Conservation (phyloP, 345 rosid species). For the Sapria himalayana region DNA sequence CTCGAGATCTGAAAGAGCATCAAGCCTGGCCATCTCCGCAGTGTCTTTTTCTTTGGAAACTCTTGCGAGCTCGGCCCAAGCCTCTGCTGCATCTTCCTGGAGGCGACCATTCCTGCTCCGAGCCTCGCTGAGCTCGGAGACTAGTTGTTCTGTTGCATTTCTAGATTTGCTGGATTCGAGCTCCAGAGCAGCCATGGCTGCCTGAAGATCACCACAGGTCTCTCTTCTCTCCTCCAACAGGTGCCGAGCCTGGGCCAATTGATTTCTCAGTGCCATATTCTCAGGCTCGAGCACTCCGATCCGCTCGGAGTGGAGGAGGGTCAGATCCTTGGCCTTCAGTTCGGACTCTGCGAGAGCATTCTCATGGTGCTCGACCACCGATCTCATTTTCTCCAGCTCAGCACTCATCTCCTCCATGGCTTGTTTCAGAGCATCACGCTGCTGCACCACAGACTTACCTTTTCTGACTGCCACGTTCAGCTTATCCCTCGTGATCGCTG, state of each 20-base stretch:
- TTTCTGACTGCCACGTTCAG: constrained; percentile 83
- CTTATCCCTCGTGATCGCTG: constrained; percentile 61
- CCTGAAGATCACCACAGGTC: constrained; percentile 33
- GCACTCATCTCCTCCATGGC: constrained; percentile 41
- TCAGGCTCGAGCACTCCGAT: constrained; percentile 45
- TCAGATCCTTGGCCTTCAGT: constrained; percentile 33
- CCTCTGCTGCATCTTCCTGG: constrained; percentile 52
- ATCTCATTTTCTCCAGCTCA: constrained; percentile 42
- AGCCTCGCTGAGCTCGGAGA: constrained; percentile 81
- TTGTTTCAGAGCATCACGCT: constrained; percentile 62
- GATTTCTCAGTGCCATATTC: constrained; percentile 29
- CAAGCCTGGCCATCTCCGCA: constrained; percentile 41
- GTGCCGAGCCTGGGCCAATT: constrained; percentile 34
- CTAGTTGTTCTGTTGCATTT: constrained; percentile 75
- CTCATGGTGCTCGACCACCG: constrained; percentile 35
- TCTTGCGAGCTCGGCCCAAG: constrained; percentile 23
- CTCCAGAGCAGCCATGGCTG: constrained; percentile 31
- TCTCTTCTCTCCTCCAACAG: constrained; percentile 41
- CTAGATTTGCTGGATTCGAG: constrained; percentile 58
- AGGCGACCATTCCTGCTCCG: constrained; percentile 79
- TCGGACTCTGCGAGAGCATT: constrained; percentile 33
- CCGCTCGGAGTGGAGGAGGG: constrained; percentile 26
- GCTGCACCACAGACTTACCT: constrained; percentile 88
- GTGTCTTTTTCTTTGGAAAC: constrained; percentile 31
- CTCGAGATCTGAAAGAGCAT: constrained; percentile 34